Evolutionary conservation across 306 rosid species (phyloP).

Genomic region (barrel medic (Medicago truncatula)): MtrunA17r5.0-ANR NC_053048.1:34048001-34048500

Average conservation of each 20-base stretch:
- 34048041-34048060: conserved; percentile 48
- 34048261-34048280: conserved; percentile 82
- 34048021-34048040: conserved; percentile 32
- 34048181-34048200: conserved; percentile 47
- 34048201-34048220: conserved; percentile 63
- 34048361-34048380: conserved; percentile 6
- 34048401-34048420: conserved; percentile 42
- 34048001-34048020: conserved; percentile 42
- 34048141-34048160: conserved; percentile 41
- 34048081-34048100: conserved; percentile 45
- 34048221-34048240: conserved; percentile 63
- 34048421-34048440: not conserved
- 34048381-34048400: conserved; percentile 26
- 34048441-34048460: conserved; percentile 40
- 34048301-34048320: conserved; percentile 48
- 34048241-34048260: conserved; percentile 63
- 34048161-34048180: conserved; percentile 12
- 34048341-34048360: conserved; percentile 16
- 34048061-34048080: conserved; percentile 61
- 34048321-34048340: conserved; percentile 35
- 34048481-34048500: conserved; percentile 47
- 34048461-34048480: conserved; percentile 37
- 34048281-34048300: conserved; percentile 79
- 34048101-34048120: conserved; percentile 15
- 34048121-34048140: conserved; percentile 42